Evolutionary conservation across 2,329 filamentous ascomycete species (phyloP).

Genomic region (Cladophialophora bantiana): DNA sequence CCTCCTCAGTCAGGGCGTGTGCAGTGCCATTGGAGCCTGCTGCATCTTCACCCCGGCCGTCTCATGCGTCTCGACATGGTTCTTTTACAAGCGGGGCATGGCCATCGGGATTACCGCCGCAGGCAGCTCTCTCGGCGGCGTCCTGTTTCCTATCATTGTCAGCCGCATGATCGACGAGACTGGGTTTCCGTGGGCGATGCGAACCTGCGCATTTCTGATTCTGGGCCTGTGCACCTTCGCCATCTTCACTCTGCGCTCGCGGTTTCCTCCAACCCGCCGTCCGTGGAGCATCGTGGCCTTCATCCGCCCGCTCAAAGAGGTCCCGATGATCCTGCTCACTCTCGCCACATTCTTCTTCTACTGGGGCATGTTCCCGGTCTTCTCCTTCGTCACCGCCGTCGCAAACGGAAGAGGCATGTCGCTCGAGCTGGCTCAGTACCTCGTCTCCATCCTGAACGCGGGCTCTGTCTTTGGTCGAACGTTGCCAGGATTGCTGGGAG

Average conservation of each 20-base stretch:
- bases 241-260: constrained; percentile 60
- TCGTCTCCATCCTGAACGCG: constrained; percentile 43
- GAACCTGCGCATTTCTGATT: constrained; percentile 66
- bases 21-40: constrained; percentile 59
- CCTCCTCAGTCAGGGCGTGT: constrained; percentile 62
- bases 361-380: constrained; percentile 44
- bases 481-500: constrained; percentile 61
- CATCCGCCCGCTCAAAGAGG: constrained; percentile 42
- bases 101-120: constrained; percentile 63
- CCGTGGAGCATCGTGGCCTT: constrained; percentile 45
- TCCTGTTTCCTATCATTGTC: constrained; percentile 69
- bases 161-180: constrained; percentile 60
- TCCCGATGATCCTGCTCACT: constrained; percentile 39
- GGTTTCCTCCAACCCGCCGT: constrained; percentile 52
- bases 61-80: constrained; percentile 58
- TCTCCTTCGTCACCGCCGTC: constrained; percentile 39
- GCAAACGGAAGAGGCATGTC: constrained; percentile 40
- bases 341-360: constrained; percentile 42
- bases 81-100: constrained; percentile 59
- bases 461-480: constrained; percentile 61
- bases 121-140: constrained; percentile 64
- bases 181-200: constrained; percentile 66
- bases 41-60: constrained; percentile 58
- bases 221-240: constrained; percentile 64
- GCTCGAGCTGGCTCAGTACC: constrained; percentile 39